Conservation (phyloP, 2,329 filamentous ascomycete species). For the Xylaria sp. region DNA sequence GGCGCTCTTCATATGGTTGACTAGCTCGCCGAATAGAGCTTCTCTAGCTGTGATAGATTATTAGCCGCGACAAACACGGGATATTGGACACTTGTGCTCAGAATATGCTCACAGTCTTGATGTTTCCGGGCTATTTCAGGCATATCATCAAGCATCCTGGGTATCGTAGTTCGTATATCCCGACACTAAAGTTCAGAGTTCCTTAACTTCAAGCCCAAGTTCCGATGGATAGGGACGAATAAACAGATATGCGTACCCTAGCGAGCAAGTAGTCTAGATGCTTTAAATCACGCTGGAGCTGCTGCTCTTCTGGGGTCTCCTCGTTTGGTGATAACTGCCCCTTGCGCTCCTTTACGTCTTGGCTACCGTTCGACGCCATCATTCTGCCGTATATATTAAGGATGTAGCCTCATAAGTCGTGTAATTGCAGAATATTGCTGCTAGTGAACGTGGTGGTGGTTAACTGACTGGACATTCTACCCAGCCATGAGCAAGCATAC, state of each 20-base stretch:
- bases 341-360: constrained; percentile 25
- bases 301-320: constrained; percentile 59
- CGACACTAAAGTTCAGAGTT: constrained; percentile 51
- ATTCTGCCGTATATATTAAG: background rate
- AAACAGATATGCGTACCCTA: constrained; percentile 53
- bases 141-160: constrained; percentile 63
- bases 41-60: constrained; percentile 55
- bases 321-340: constrained; percentile 35
- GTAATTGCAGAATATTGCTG: background rate
- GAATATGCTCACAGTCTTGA: constrained; percentile 57
- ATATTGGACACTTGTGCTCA: background rate
- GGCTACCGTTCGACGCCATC: constrained; percentile 35
- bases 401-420: background rate
- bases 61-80: constrained; percentile 34
- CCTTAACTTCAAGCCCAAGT: constrained; percentile 1
- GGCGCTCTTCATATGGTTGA: constrained; percentile 58
- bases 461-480: background rate
- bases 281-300: constrained; percentile 60
- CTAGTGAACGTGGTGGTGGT: background rate
- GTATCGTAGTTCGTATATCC: constrained; percentile 59
- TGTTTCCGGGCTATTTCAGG: constrained; percentile 52
- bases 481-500: background rate
- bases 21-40: constrained; percentile 58
- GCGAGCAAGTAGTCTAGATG: constrained; percentile 65
- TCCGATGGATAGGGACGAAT: background rate